phyloP scores from a whole-genome alignment of 2,329 filamentous ascomycete species.

The Nemania diffusa region DNA sequence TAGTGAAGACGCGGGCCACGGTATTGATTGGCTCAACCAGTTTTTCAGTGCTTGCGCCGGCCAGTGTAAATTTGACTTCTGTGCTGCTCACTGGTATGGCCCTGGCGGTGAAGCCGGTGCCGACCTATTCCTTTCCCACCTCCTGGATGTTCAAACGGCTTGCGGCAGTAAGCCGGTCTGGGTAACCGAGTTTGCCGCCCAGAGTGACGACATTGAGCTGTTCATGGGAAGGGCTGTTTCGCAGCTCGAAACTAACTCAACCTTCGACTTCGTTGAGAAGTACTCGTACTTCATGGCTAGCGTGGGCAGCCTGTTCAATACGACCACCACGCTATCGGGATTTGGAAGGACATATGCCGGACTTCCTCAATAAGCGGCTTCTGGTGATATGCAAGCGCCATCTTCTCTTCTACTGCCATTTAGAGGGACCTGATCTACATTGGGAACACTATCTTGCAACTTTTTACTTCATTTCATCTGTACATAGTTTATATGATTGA shows the following conservation, averaged over 20 bases:
- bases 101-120: conserved; percentile 53
- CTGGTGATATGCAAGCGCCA: conserved; percentile 1
- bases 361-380: conserved; percentile 42
- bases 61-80: conserved; percentile 67
- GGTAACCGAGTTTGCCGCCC: conserved; percentile 72
- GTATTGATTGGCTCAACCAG: conserved; percentile 65
- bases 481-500: conserved; percentile 38
- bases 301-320: conserved; percentile 56
- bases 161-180: conserved; percentile 65
- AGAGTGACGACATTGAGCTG: conserved; percentile 55
- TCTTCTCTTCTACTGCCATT: conserved; percentile 38
- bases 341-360: conserved; percentile 63
- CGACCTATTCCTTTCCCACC: conserved; percentile 65
- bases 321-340: conserved; percentile 54
- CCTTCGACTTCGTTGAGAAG: conserved; percentile 61
- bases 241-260: conserved; percentile 57
- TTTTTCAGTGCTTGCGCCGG: conserved; percentile 64
- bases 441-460: conserved; percentile 18
- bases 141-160: conserved; percentile 57
- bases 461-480: conserved; percentile 36
- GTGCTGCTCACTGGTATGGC: conserved; percentile 73
- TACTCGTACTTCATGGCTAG: conserved; percentile 69
- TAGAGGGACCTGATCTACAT: conserved; percentile 26
- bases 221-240: conserved; percentile 64
- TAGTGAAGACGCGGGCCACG: conserved; percentile 60